These are phyloP conservation scores for Fusarium succisae DNA, from an alignment of 2,329 filamentous ascomycete species.

Conservation along the genomic window DNA sequence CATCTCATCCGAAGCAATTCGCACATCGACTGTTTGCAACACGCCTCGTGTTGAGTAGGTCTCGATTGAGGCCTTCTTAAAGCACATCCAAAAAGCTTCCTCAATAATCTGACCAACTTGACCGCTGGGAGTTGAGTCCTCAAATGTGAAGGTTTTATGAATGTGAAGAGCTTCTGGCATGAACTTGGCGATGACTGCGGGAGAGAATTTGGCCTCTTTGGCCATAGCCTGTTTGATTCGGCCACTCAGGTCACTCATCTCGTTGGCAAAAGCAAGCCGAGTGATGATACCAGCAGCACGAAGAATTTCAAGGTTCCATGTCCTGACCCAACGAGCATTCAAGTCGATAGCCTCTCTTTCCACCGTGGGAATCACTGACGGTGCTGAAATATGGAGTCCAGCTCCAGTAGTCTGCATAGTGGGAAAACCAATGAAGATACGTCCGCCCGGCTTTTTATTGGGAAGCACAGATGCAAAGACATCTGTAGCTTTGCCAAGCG, in stretches of 20 bases:
- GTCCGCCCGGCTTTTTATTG: constrained; percentile 80
- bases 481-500: constrained; percentile 70
- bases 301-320: constrained; percentile 95
- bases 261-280: constrained; percentile 85
- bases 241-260: constrained; percentile 80
- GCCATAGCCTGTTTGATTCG: constrained; percentile 62
- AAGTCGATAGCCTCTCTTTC: constrained; percentile 97
- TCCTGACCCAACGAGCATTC: constrained; percentile 92
- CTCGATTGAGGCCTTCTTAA: constrained; percentile 82
- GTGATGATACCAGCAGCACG: constrained; percentile 90
- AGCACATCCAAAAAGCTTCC: constrained; percentile 95
- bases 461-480: constrained; percentile 92
- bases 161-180: constrained; percentile 84
- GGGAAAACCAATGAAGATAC: constrained; percentile 97
- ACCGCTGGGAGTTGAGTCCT: constrained; percentile 87
- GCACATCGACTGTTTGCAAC: constrained; percentile 82
- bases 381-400: constrained; percentile 92
- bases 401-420: constrained; percentile 97
- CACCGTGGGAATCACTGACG: constrained; percentile 95
- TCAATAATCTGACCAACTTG: constrained; percentile 88
- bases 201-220: constrained; percentile 63
- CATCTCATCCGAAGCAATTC: constrained; percentile 74
- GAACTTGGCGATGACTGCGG: constrained; percentile 71
- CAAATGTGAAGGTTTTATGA: constrained; percentile 87
- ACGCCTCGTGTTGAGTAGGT: constrained; percentile 89